Evolutionary conservation across 148 eudicot species (phyloP).

Genomic region (Chenopodium album): DNA sequence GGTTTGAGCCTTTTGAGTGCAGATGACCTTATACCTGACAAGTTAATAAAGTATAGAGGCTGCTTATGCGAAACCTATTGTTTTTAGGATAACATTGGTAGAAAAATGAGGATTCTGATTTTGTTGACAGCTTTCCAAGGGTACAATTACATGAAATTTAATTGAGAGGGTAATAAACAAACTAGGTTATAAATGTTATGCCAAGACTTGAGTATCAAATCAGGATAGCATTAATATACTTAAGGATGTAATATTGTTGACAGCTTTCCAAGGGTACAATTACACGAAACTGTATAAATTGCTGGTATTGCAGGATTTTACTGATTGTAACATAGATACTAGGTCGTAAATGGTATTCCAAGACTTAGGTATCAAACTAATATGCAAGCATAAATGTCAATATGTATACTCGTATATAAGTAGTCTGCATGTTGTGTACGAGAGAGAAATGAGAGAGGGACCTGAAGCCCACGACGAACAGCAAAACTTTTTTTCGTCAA

Average conservation of each 20-base stretch:
- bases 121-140: neutral
- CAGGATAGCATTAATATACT: neutral
- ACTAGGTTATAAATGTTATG: neutral
- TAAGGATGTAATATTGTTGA: neutral
- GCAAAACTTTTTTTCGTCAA: constrained; percentile 70
- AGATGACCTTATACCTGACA: neutral
- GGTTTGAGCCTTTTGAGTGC: too few species aligned
- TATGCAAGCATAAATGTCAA: neutral
- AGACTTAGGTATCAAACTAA: neutral
- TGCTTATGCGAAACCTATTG: neutral
- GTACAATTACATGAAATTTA: neutral
- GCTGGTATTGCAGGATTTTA: neutral
- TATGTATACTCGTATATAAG: neutral
- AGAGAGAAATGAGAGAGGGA: constrained; percentile 30
- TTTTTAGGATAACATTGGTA: neutral
- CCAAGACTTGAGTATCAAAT: neutral
- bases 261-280: neutral
- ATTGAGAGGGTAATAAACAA: neutral
- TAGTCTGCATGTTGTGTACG: neutral
- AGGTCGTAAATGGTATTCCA: neutral
- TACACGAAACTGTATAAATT: neutral
- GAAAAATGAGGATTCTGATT: neutral
- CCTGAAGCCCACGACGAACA: constrained; percentile 92
- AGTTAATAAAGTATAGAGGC: neutral
- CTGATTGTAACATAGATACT: neutral